Percentiles rank a stretch among this genome's conserved stretches.
These are phyloP conservation scores for Trichoderma guizhouense DNA, from an alignment of 2,329 filamentous ascomycete genomes.

Conservation along the genomic window DNA sequence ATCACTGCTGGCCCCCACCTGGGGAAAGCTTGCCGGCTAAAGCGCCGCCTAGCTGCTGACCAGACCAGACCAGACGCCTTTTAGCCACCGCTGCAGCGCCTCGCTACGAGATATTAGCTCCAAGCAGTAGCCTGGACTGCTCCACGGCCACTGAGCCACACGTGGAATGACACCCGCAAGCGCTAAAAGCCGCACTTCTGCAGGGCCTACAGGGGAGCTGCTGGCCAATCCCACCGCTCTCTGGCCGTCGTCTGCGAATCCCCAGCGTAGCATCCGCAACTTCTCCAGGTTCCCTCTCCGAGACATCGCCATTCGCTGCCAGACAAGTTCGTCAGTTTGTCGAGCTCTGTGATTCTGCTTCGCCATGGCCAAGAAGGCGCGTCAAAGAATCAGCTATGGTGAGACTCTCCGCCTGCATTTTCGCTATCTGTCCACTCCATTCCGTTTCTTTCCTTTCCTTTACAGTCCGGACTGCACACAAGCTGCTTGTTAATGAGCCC, in stretches of 20 bases:
- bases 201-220: slow-evolving; percentile 16
- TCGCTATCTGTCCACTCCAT: background rate
- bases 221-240: slow-evolving; percentile 12
- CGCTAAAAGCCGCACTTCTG: slow-evolving; percentile 13
- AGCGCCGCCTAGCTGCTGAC: background rate
- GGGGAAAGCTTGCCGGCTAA: slow-evolving; percentile 6
- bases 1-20: slow-evolving; percentile 6
- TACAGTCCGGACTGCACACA: background rate
- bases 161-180: background rate
- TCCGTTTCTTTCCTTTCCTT: background rate
- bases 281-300: background rate
- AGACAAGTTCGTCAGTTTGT: slow-evolving; percentile 5
- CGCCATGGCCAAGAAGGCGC: slow-evolving; percentile 64
- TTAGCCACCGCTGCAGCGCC: background rate
- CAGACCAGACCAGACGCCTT: background rate
- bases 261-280: slow-evolving; percentile 16
- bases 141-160: slow-evolving; percentile 12
- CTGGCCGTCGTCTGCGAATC: background rate
- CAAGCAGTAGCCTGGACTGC: background rate
- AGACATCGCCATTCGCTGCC: slow-evolving; percentile 13
- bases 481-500: slow-evolving; percentile 1
- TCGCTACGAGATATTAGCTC: background rate
- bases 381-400: slow-evolving; percentile 71
- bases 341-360: slow-evolving; percentile 5
- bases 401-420: slow-evolving; percentile 26